Evolutionary conservation across 1,139 yeast species (phyloP).

Genomic region (Candida sp.): DNA sequence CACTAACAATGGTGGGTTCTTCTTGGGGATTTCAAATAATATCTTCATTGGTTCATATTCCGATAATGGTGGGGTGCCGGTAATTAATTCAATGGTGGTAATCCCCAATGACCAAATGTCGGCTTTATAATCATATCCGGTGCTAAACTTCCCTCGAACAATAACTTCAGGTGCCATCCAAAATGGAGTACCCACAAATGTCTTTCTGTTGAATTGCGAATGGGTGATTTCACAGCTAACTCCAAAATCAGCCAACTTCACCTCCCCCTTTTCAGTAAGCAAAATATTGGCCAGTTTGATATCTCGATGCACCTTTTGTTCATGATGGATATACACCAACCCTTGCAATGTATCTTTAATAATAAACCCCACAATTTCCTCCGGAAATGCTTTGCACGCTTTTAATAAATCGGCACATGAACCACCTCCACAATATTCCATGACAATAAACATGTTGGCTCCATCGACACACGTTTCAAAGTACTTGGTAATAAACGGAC

Average conservation of each 20-base stretch:
- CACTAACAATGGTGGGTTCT: slow-evolving; percentile 60
- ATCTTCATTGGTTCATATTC: slow-evolving; percentile 74
- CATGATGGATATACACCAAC: slow-evolving; percentile 66
- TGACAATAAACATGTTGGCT: slow-evolving; percentile 76
- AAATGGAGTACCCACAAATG: slow-evolving; percentile 87
- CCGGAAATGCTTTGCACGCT: slow-evolving; percentile 49
- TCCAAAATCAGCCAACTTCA: slow-evolving; percentile 84
- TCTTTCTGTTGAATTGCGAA: slow-evolving; percentile 55
- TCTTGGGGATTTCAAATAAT: slow-evolving; percentile 65
- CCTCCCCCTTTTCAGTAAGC: slow-evolving; percentile 56
- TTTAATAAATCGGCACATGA: slow-evolving; percentile 76
- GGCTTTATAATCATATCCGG: slow-evolving; percentile 73
- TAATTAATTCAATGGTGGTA: slow-evolving; percentile 70
- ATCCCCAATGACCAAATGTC: slow-evolving; percentile 91
- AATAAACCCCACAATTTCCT: slow-evolving; percentile 56
- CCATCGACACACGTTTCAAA: slow-evolving; percentile 60
- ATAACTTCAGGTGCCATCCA: slow-evolving; percentile 97
- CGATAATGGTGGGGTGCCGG: slow-evolving; percentile 71
- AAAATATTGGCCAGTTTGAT: slow-evolving; percentile 81
- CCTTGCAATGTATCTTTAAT: slow-evolving; percentile 62
- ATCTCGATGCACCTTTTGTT: slow-evolving; percentile 78
- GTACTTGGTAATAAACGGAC: slow-evolving; percentile 65
- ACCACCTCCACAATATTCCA: slow-evolving; percentile 95
- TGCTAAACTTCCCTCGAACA: slow-evolving; percentile 19
- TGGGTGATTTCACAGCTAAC: slow-evolving; percentile 78